Evolutionary conservation across 345 rosid species (phyloP), one percentile per base, ranked within the genome.

Genomic region (Eucalyptus cloeziana): DNA sequence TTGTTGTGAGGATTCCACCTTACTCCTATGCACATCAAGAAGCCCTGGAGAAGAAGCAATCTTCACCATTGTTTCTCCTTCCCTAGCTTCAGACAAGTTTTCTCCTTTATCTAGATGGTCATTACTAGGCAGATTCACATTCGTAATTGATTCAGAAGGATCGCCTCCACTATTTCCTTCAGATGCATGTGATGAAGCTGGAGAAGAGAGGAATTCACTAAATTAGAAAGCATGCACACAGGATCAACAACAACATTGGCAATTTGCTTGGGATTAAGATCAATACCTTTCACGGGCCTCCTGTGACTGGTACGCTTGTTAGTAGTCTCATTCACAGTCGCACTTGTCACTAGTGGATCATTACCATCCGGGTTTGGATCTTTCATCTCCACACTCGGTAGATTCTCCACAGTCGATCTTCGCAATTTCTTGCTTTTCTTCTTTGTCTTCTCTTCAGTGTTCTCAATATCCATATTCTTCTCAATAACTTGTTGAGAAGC

Each of bases 141-240:
- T 80, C 76, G 30, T 52, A 80, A 76, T 88, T 58, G 83, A 86
- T 86, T 88, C 76, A 85, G 80, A 51, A 85, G 87, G 79, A 69
- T 88, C 69, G 80, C 87, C 90, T 88, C 87, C 91, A 30, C 52
- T 11, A 58, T 86, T 81, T 87, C 88, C 88, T 86, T 91, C 91
- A 22, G 27, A 62, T 88, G 87, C 80, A 81, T 49, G 88, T 31
- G 87, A 50, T 83, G 60, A 83, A 80, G 52, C 80, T 54, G 62
- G 49, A 37, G 89, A 87, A 69, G 79, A 87, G 49, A 40, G 33
- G 83, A 76, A 89, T 58, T 56, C 56, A 16, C 87, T 19, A 60
- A 22, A 31, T 86, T 86, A 49, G 87, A 86, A 86, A 86, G 27
- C 21, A 19, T 9, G 83, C 51, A 22, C 37, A 51, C 49, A 9